Percentiles rank a stretch among this genome's conserved stretches.
These are phyloP conservation scores for Phytophthora sansomeana DNA, from an alignment of 352 stramenopile genomes.

Conservation along the genomic window DNA sequence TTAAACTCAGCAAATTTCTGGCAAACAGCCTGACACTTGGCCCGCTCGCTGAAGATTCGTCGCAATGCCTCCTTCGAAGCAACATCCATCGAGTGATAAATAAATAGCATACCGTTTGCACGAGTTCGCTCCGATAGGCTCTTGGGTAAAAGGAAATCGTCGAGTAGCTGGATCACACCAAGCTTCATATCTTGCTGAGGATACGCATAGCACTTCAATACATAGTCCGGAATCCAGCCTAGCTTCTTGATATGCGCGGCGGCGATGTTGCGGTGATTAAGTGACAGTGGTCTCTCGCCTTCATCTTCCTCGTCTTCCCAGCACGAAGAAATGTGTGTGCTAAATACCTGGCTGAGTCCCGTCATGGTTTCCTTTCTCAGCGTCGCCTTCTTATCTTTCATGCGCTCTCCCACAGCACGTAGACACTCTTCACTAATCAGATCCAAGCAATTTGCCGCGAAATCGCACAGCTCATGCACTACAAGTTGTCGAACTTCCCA, in stretches of 20 bases:
- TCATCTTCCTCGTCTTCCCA: conserved; percentile 49
- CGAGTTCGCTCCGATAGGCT: conserved; percentile 53
- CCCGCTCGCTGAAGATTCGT: conserved; percentile 70
- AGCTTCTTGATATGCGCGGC: conserved; percentile 65
- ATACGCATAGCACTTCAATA: conserved; percentile 90
- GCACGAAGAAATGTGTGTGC: conserved; percentile 66
- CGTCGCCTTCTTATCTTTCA: conserved; percentile 89
- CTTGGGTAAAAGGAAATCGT: conserved; percentile 88
- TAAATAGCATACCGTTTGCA: conserved; percentile 75
- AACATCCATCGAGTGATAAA: conserved; percentile 73
- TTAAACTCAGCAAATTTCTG: conserved; percentile 59
- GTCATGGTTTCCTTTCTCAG: conserved; percentile 91
- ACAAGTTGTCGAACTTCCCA: conserved; percentile 84
- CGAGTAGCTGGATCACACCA: conserved; percentile 81
- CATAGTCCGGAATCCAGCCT: conserved; percentile 83
- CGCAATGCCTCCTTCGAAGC: conserved; percentile 76
- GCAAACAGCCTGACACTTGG: conserved; percentile 50
- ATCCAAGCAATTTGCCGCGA: conserved; percentile 76
- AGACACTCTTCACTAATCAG: conserved; percentile 74
- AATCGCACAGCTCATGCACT: conserved; percentile 86
- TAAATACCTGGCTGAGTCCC: conserved; percentile 85
- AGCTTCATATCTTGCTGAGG: conserved; percentile 85
- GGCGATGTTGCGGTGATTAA: conserved; percentile 45
- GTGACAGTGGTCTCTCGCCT: conserved; percentile 27
- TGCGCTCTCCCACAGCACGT: conserved; percentile 79